These are phyloP conservation scores for Teratosphaeria epicoccoides DNA, from an alignment of 2,329 filamentous ascomycete genomes.

Conservation along the genomic window DNA sequence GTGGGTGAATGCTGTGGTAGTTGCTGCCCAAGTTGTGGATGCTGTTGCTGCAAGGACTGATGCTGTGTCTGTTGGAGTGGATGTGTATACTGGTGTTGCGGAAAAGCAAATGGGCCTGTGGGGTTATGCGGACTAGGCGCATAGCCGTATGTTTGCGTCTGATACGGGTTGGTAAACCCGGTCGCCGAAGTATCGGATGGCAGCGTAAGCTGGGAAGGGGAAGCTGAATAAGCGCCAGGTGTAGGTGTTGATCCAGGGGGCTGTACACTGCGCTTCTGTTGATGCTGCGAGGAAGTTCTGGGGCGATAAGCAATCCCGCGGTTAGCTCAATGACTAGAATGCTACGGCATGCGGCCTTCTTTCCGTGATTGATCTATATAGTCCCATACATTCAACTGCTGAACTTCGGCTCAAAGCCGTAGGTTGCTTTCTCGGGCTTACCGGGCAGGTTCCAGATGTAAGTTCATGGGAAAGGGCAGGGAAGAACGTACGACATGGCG, in stretches of 20 bases:
- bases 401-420: conserved; percentile 1
- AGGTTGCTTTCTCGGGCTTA: not conserved
- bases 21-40: conserved; percentile 18
- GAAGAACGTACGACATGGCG: conserved; percentile 22
- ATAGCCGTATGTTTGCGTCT: conserved; percentile 17
- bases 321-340: not conserved
- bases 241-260: conserved; percentile 24
- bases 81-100: conserved; percentile 17
- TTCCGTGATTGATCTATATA: not conserved
- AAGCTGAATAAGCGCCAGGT: conserved; percentile 26
- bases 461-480: conserved; percentile 2
- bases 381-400: not conserved
- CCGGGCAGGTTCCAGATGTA: not conserved
- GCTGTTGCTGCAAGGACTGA: conserved; percentile 25
- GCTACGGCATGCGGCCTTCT: not conserved
- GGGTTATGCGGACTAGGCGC: conserved; percentile 19
- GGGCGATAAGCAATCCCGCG: conserved; percentile 1
- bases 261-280: conserved; percentile 34
- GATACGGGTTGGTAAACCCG: conserved; percentile 20
- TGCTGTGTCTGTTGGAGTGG: conserved; percentile 24
- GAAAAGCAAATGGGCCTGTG: conserved; percentile 18
- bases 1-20: conserved; percentile 14
- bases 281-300: conserved; percentile 31
- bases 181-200: conserved; percentile 18
- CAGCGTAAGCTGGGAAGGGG: conserved; percentile 27